A percentile compares a stretch with the other conserved stretches of the same genome.
Conservation (phyloP, 768 basidiomycete species). For the Hypholoma sublateritium region DNA sequence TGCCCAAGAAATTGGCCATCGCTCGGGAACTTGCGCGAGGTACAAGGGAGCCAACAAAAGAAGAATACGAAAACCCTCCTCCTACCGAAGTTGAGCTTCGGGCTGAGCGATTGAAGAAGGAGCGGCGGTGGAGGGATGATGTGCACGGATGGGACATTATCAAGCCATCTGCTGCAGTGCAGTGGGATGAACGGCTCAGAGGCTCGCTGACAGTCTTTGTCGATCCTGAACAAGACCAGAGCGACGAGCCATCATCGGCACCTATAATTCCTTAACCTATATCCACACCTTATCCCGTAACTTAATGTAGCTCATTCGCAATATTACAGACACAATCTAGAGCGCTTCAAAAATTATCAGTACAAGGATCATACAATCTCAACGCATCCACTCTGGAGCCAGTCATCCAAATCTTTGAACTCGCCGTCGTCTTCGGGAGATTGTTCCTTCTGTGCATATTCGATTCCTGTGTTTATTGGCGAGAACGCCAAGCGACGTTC, state of each 20-base stretch:
- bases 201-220: constrained; percentile 61
- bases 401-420: constrained; percentile 66
- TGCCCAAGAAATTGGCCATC: constrained; percentile 63
- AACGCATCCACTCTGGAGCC: constrained; percentile 66
- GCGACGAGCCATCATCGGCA: neutral
- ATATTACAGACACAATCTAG: neutral
- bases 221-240: constrained; percentile 30
- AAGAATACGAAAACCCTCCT: constrained; percentile 75
- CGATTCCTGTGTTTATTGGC: neutral
- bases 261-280: constrained; percentile 4
- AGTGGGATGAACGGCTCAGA: constrained; percentile 78
- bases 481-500: too few relatives aligned
- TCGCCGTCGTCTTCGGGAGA: constrained; percentile 30
- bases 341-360: neutral
- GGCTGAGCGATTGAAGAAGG: constrained; percentile 87
- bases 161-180: constrained; percentile 56
- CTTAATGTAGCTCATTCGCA: neutral
- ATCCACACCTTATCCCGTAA: constrained; percentile 1
- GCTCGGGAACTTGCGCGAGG: constrained; percentile 78
- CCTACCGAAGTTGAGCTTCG: constrained; percentile 87
- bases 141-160: constrained; percentile 79
- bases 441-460: neutral
- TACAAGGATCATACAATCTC: constrained; percentile 35
- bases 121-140: constrained; percentile 81
- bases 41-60: constrained; percentile 81